These are phyloP conservation scores for Chrysoporthe cubensis DNA, from an alignment of 2,329 filamentous ascomycete genomes.

Conservation along the genomic window DNA sequence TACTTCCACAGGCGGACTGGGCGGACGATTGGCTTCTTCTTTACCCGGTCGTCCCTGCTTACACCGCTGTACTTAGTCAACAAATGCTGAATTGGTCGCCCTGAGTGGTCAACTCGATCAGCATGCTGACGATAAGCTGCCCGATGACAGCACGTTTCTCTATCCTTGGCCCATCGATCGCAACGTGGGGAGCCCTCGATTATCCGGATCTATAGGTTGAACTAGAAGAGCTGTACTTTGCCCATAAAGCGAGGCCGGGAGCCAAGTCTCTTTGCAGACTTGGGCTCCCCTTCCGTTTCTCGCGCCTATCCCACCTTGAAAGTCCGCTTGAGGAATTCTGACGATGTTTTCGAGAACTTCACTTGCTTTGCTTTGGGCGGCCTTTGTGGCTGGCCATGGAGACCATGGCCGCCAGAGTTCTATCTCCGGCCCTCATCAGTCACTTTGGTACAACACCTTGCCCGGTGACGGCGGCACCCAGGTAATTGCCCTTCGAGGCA, in stretches of 20 bases:
- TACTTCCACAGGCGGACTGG: constrained; percentile 13
- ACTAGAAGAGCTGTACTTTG: background rate
- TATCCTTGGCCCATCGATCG: background rate
- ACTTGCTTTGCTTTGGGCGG: constrained; percentile 48
- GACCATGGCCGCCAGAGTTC: constrained; percentile 62
- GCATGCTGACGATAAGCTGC: constrained; percentile 24
- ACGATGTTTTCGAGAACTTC: constrained; percentile 39
- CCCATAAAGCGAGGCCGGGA: constrained; percentile 17
- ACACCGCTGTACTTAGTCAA: constrained; percentile 25
- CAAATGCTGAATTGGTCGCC: constrained; percentile 18
- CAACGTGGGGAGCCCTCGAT: constrained; percentile 3
- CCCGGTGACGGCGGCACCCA: constrained; percentile 85
- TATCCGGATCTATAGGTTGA: constrained; percentile 4
- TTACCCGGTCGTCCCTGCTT: constrained; percentile 7
- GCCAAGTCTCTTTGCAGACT: constrained; percentile 7
- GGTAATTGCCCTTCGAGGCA: constrained; percentile 47
- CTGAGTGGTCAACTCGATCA: constrained; percentile 21
- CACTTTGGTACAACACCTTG: constrained; percentile 80
- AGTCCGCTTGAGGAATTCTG: background rate
- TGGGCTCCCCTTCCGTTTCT: background rate
- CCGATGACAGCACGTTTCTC: constrained; percentile 6
- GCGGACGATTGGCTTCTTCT: constrained; percentile 5
- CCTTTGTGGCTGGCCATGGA: constrained; percentile 62
- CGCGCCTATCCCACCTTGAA: background rate
- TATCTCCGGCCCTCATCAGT: constrained; percentile 70